A percentile compares a stretch with the other conserved stretches of the same genome.
Conservation (phyloP, 192 early-diverging fungal species). For the Dimargaris cristalligena region DNA sequence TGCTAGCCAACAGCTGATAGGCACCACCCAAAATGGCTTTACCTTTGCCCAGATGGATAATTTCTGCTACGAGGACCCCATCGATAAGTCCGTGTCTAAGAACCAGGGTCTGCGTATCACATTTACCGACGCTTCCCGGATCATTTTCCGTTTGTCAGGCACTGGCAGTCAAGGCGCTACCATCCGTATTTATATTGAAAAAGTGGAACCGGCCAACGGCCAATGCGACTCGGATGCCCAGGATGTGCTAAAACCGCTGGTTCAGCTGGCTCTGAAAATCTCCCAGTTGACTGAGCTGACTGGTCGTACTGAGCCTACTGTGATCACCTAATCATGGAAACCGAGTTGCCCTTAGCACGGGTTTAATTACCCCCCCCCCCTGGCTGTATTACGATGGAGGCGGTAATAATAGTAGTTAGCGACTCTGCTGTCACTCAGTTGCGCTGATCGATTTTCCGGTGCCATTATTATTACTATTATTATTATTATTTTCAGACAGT, state of each 20-base stretch:
- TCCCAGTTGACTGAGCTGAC: slow-evolving; percentile 63
- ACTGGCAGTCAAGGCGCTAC: slow-evolving; percentile 94
- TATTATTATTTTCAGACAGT: too few relatives aligned
- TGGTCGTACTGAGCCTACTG: slow-evolving; percentile 78
- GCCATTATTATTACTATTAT: too few relatives aligned
- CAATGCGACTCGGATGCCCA: slow-evolving; percentile 56
- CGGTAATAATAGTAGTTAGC: too few relatives aligned
- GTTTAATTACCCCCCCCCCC: too few relatives aligned
- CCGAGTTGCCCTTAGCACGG: too few relatives aligned
- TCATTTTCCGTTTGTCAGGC: slow-evolving; percentile 82
- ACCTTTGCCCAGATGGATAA: slow-evolving; percentile 57
- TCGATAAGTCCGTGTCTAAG: slow-evolving; percentile 67
- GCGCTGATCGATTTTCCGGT: too few relatives aligned
- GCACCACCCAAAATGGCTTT: slow-evolving; percentile 34
- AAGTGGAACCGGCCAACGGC: slow-evolving; percentile 45
- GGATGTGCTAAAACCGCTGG: slow-evolving; percentile 73
- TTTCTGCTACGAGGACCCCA: slow-evolving; percentile 88
- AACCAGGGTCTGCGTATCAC: slow-evolving; percentile 83
- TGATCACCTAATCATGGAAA: slow-evolving; percentile 76
- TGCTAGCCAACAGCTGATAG: slow-evolving; percentile 31
- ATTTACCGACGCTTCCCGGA: slow-evolving; percentile 81
- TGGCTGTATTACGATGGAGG: too few relatives aligned
- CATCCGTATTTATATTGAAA: slow-evolving; percentile 89
- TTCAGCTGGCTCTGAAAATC: slow-evolving; percentile 63
- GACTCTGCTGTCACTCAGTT: too few relatives aligned